Evolutionary conservation across 2,329 filamentous ascomycete genomes (phyloP).

Genomic region (Trichoderma semiorbis): DNA sequence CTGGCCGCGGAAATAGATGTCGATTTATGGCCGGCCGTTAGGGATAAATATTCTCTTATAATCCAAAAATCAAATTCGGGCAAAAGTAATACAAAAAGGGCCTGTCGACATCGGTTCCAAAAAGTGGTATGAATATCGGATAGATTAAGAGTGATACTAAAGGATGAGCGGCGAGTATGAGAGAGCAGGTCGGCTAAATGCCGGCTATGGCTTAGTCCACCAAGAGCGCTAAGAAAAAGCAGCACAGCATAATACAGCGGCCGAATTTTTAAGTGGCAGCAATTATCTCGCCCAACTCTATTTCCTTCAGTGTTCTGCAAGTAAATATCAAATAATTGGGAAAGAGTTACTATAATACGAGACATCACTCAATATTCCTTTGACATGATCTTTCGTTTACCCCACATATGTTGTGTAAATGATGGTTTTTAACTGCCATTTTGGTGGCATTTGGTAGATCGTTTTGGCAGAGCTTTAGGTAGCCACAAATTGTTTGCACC

Average conservation of each 20-base stretch:
- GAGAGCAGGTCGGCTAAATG: constrained; percentile 8
- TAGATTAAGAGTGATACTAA: neutral
- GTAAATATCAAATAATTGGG: neutral
- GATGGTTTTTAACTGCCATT: neutral
- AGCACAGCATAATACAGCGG: neutral
- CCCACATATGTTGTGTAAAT: neutral
- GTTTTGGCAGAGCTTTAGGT: neutral
- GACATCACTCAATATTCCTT: neutral
- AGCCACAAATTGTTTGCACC: neutral
- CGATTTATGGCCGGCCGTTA: neutral
- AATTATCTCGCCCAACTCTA: neutral
- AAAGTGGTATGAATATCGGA: neutral
- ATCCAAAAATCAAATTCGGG: constrained; percentile 17
- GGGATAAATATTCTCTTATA: neutral
- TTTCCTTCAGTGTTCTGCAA: neutral
- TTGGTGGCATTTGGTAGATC: neutral
- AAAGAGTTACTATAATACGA: neutral
- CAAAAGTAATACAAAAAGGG: neutral
- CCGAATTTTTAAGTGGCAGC: neutral
- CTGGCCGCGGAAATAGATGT: neutral
- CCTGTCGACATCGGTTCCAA: constrained; percentile 3
- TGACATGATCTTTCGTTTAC: neutral
- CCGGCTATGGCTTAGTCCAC: neutral
- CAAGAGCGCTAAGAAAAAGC: neutral
- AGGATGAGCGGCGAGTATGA: constrained; percentile 7